A percentile compares a stretch with the other conserved stretches of the same genome.
Evolutionary conservation across 148 eudicot species (phyloP).

Genomic region (Vaccinium macrocarpon): DNA sequence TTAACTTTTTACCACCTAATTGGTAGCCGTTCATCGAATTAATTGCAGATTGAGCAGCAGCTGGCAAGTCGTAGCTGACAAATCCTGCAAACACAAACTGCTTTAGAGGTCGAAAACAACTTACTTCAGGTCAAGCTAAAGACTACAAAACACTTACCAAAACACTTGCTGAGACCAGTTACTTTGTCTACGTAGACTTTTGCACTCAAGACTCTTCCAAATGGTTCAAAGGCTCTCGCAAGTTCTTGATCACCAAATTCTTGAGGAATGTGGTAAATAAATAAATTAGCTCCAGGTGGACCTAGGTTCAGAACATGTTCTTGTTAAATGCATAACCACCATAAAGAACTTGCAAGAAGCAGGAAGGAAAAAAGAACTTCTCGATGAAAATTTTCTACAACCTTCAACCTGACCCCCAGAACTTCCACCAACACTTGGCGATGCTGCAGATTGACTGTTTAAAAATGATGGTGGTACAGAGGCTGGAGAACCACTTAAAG

Average conservation of each 20-base stretch:
- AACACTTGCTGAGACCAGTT: constrained; percentile 93
- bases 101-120: constrained; percentile 26
- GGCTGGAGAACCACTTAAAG: constrained; percentile 53
- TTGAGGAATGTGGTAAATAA: constrained; percentile 97
- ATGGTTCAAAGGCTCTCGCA: constrained; percentile 68
- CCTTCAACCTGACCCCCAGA: constrained; percentile 83
- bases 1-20: constrained; percentile 92
- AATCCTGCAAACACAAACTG: constrained; percentile 61
- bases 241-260: constrained; percentile 90
- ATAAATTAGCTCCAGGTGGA: constrained; percentile 93
- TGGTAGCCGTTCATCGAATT: constrained; percentile 84
- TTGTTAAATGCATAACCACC: background rate
- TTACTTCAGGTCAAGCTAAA: constrained; percentile 3
- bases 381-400: constrained; percentile 21
- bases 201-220: constrained; percentile 89
- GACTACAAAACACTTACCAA: constrained; percentile 47
- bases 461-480: constrained; percentile 48
- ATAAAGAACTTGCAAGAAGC: background rate
- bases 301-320: constrained; percentile 38
- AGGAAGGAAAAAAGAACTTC: background rate
- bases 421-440: constrained; percentile 61
- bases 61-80: constrained; percentile 88
- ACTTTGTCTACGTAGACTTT: constrained; percentile 92
- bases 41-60: constrained; percentile 85
- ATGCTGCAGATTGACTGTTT: constrained; percentile 62